A percentile compares a stretch with the other conserved stretches of the same genome.
These are phyloP conservation scores for Iberis amara DNA, from an alignment of 441 rosid species.

Conservation along the genomic window DNA sequence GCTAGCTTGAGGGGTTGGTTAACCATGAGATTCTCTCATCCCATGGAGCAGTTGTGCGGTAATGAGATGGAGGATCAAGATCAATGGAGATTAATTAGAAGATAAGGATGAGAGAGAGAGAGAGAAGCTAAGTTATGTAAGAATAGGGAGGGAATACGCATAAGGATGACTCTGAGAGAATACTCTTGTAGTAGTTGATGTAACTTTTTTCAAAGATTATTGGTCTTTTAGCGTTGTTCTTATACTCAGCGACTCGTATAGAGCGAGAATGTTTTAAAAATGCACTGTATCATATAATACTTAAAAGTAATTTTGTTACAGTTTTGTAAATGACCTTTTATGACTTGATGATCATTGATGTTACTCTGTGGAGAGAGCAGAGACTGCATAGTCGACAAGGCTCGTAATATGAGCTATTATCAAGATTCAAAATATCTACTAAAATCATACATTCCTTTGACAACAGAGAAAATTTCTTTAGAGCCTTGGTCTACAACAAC, in stretches of 20 bases:
- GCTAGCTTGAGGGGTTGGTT: conserved; percentile 10
- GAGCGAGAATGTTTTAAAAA: conserved; percentile 16
- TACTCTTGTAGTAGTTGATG: conserved; percentile 30
- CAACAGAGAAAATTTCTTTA: conserved; percentile 19
- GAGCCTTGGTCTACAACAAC: conserved; percentile 14
- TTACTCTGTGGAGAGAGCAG: conserved; percentile 11
- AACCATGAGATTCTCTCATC: conserved; percentile 22
- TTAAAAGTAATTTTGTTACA: conserved; percentile 17
- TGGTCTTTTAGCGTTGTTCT: conserved; percentile 26
- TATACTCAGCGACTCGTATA: conserved; percentile 22
- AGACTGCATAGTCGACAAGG: conserved; percentile 6
- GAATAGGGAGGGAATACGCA: conserved; percentile 26
- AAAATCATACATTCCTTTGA: conserved; percentile 18
- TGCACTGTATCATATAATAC: conserved; percentile 17
- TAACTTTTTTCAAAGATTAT: conserved; percentile 30
- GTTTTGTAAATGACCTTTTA: conserved; percentile 5
- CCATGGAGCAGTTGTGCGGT: conserved; percentile 16
- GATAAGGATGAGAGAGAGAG: conserved; percentile 18
- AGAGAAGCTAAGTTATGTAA: conserved; percentile 28
- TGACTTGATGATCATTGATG: conserved; percentile 20
- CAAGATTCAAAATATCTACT: conserved; percentile 19
- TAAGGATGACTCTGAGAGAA: conserved; percentile 27
- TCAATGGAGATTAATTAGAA: conserved; percentile 16
- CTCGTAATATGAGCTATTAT: conserved; percentile 14
- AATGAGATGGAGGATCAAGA: conserved; percentile 17